Evolutionary conservation across 768 basidiomycete genomes (phyloP), one percentile per base, ranked within the genome.

Genomic region (Tricholoma furcatifolium): DNA sequence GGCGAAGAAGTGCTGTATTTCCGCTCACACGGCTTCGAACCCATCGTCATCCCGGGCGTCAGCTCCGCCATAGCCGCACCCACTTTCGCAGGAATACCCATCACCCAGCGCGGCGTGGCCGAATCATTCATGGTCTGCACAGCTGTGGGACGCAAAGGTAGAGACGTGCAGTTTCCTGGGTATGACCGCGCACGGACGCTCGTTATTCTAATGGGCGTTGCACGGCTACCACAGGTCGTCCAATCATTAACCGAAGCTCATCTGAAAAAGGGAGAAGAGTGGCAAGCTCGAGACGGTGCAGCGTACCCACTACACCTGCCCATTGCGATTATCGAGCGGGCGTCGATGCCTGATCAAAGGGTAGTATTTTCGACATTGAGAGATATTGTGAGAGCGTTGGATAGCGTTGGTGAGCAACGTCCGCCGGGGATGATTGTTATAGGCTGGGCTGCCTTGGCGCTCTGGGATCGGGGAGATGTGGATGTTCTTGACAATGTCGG

Each of bases 341-440:
- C 91, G n/a, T 91, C 90, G 20, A 88, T 91, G 79, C 84, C 88
- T 0, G 97, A 99, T 69, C 97, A 98, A 69, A 74, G 97, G 12
- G 83, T 90, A 2, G 76, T 97, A n/a, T 76, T 77, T 27, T 88
- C 87, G 15, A 98, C 94, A 1, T 66, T 99, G 45, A 75, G 70
- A 49, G 78, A 87, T 61, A 81, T 98, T 35, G 81, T 79, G 15
- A 69, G 68, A 15, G 93, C 88, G 1, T 65, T 98, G 66, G 85
- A 87, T 51, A 82, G 79, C 54, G 71, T 79, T 2, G 93, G 89
- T 7, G 89, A 92, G 61, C 94, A 98, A 67, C 73, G 95, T 32
- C 93, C 95, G 15, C 97, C 97, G 0, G 97, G 94, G 8, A 94
- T 99, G 90, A 88, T 98, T 65, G 78, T 98, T 27, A 78, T 99